These are phyloP conservation scores for Hygrophorus pudorinus DNA, from an alignment of 768 basidiomycete genomes.

Conservation along the genomic window DNA sequence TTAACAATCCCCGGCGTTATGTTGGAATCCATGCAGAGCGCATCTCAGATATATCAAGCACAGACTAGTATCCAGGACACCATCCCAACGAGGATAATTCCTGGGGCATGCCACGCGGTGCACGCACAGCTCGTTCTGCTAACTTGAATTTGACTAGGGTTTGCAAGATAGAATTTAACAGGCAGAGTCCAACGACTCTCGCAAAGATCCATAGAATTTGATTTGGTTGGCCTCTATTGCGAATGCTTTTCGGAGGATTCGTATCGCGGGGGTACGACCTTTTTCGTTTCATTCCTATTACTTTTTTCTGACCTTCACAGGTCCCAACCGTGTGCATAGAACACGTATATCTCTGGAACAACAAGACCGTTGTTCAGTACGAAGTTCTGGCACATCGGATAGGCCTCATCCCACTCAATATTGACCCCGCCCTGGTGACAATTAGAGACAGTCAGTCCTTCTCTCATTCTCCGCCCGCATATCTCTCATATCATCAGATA, in stretches of 20 bases:
- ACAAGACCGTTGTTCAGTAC: conserved; percentile 88
- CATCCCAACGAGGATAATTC: conserved; percentile 76
- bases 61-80: conserved; percentile 88
- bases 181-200: conserved; percentile 75
- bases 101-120: conserved; percentile 75
- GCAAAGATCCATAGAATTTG: conserved; percentile 82
- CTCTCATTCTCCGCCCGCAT: background rate
- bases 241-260: conserved; percentile 85
- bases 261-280: conserved; percentile 79
- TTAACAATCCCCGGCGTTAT: conserved; percentile 33
- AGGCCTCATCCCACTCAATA: conserved; percentile 81
- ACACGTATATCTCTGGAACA: conserved; percentile 86
- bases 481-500: conserved; percentile 21
- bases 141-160: no score
- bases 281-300: background rate
- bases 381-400: conserved; percentile 91
- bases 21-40: conserved; percentile 64
- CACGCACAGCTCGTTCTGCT: conserved; percentile 15
- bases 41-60: conserved; percentile 73
- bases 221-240: conserved; percentile 93
- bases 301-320: conserved; percentile 26
- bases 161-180: conserved; percentile 51
- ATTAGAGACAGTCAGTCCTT: conserved; percentile 32
- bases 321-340: conserved; percentile 90
- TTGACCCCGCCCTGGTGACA: conserved; percentile 72